A percentile compares a stretch with the other conserved stretches of the same genome.
Evolutionary conservation across 176 grass and related monocot species (phyloP).

Genomic region (Phoenix dactylifera): DNA sequence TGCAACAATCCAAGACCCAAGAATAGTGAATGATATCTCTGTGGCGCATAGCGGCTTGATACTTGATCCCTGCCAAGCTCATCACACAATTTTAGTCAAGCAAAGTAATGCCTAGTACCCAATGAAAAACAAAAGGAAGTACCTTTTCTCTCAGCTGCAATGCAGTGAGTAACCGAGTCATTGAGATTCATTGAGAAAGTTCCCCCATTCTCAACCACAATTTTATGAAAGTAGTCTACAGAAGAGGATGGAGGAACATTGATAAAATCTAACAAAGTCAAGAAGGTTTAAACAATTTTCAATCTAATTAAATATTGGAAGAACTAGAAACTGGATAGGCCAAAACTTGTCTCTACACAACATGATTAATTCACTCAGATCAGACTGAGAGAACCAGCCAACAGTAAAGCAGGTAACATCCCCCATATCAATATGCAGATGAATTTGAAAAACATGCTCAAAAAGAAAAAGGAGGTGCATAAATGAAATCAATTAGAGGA

Average conservation of each 20-base stretch:
- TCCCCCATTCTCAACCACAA: constrained; percentile 89
- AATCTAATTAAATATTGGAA: no score
- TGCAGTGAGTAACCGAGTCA: constrained; percentile 78
- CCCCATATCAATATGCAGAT: background rate
- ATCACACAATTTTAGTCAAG: background rate
- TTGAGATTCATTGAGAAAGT: constrained; percentile 98
- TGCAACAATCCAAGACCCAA: constrained; percentile 87
- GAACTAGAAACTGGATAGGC: no score
- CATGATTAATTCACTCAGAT: no score
- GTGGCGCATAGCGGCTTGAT: constrained; percentile 54
- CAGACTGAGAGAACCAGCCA: no score
- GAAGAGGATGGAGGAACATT: constrained; percentile 71
- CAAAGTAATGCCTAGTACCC: background rate
- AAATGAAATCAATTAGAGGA: constrained; percentile 36
- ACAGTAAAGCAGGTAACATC: no score
- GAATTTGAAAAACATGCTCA: background rate
- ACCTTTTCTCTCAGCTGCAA: constrained; percentile 87
- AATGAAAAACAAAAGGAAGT: constrained; percentile 11
- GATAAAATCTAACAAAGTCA: constrained; percentile 73
- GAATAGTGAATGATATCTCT: constrained; percentile 87
- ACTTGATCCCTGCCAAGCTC: constrained; percentile 62
- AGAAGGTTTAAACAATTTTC: constrained; percentile 20
- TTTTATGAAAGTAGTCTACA: constrained; percentile 81
- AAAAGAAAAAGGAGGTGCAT: background rate
- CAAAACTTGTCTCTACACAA: no score